Evolutionary conservation across 768 basidiomycete genomes (phyloP).

Genomic region (Lactifluus hygrophoroides): DNA sequence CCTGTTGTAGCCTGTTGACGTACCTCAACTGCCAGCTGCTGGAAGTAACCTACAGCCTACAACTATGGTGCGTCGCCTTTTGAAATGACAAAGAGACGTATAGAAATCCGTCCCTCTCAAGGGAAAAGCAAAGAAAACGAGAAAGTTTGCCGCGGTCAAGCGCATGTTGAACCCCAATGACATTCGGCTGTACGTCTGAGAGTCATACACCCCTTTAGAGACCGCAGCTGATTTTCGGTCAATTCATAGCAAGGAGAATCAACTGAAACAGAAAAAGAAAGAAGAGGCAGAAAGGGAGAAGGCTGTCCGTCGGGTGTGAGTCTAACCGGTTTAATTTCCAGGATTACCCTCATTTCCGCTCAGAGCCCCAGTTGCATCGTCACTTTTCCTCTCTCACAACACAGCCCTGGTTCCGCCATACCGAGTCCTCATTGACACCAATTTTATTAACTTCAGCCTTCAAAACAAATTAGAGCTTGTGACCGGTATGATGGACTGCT

Average conservation of each 20-base stretch:
- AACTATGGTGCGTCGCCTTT: slow-evolving; percentile 5
- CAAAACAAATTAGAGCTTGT: slow-evolving; percentile 97
- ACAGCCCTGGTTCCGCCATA: slow-evolving; percentile 94
- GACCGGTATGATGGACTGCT: slow-evolving; percentile 99
- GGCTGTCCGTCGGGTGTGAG: slow-evolving; percentile 71
- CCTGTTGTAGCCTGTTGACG: too few species aligned
- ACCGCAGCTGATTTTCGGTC: neutral
- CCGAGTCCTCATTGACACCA: slow-evolving; percentile 95
- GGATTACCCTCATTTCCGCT: slow-evolving; percentile 1
- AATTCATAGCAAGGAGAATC: slow-evolving; percentile 75
- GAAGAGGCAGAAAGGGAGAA: slow-evolving; percentile 74
- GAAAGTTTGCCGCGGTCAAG: slow-evolving; percentile 93
- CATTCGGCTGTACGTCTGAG: slow-evolving; percentile 65
- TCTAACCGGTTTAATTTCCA: slow-evolving; percentile 15
- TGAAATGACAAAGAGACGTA: neutral
- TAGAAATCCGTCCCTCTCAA: slow-evolving; percentile 26
- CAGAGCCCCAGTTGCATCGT: slow-evolving; percentile 82
- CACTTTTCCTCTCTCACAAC: slow-evolving; percentile 92
- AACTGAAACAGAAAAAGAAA: slow-evolving; percentile 81
- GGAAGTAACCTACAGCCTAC: too few species aligned
- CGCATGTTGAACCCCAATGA: slow-evolving; percentile 91
- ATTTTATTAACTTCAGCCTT: slow-evolving; percentile 97
- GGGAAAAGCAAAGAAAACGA: slow-evolving; percentile 88
- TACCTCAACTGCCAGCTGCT: too few species aligned
- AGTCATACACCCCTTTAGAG: neutral